Base-by-base conservation (phyloP, 2,329 filamentous ascomycete species). In the Cadophora gregata region DNA sequence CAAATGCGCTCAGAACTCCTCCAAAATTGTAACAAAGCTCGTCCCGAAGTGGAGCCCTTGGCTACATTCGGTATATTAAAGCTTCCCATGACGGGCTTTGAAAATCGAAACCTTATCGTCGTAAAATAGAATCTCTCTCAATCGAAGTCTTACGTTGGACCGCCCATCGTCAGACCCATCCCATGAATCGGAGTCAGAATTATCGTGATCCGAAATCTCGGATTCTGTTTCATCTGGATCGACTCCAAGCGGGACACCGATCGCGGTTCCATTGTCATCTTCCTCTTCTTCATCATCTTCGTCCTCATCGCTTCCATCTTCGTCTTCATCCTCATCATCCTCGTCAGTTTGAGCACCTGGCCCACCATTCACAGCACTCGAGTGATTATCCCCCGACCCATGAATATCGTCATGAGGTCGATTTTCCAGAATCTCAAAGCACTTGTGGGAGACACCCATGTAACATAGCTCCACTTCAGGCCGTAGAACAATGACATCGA, bases 21-120 rank as follows among this genome's bases (percentile, higher is more conserved):
- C 31, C 24, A 51, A 61, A 56, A 53, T 61, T 61, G 25, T 55
- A 33, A 58, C n/a, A 25, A 64, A 38, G 48, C 60, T 53, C 50
- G 29, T 36, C 12, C 29, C 9, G 19, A 51, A 47, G 27, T 9
- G n/a, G 55, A 50, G 31, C 58, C 29, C 25, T 38, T 50, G 50
- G 55, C n/a, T 53, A 45, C 33, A 24, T 36, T 33, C 21, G 16
- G 27, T 19, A 19, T 59, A 47, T 68, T 55, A 75, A n/a, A 75
- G 71, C 38, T 67, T 75, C 31, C 73, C 74, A 69, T 75, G 74
- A 27, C 92, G 85, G 36, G 90, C 90, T 77, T 90, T 91, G 80
- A 95, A 95, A 66, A 95, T 89, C 31, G 90, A 88, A 62, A 93
- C 88, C 78, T 93, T 92, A 76, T 95, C 92, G 76, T 95, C 92